These are phyloP conservation scores for Aspergillus campestris DNA, from an alignment of 495 filamentous ascomycete species.

Conservation along the genomic window DNA sequence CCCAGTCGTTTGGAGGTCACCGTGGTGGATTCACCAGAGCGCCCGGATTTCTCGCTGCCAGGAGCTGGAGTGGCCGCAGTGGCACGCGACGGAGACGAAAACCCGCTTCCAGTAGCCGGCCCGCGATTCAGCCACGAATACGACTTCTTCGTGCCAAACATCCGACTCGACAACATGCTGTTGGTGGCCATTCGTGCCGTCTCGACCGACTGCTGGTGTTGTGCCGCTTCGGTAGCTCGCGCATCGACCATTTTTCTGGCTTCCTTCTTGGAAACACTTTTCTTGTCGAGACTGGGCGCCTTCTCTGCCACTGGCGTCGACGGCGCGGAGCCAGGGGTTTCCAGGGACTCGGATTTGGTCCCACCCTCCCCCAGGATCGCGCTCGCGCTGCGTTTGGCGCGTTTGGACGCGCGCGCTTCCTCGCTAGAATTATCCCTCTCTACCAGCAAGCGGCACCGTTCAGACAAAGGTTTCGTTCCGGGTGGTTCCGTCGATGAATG, in stretches of 20 bases:
- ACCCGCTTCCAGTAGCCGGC: constrained; percentile 26
- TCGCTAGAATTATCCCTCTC: constrained; percentile 35
- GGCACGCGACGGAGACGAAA: constrained; percentile 32
- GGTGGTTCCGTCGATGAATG: constrained; percentile 15
- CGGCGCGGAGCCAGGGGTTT: constrained; percentile 33
- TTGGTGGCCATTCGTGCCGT: constrained; percentile 40
- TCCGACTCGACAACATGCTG: constrained; percentile 35
- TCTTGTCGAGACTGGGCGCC: constrained; percentile 43
- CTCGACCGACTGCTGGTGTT: constrained; percentile 43
- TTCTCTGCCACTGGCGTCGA: constrained; percentile 35
- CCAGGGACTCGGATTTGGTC: constrained; percentile 25
- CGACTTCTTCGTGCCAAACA: constrained; percentile 39
- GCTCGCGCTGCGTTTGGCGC: constrained; percentile 37
- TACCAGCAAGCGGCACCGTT: constrained; percentile 27
- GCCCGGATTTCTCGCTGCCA: constrained; percentile 24
- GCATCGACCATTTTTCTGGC: constrained; percentile 42
- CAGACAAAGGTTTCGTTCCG: constrained; percentile 19
- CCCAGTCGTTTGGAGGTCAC: constrained; percentile 30
- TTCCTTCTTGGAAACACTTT: constrained; percentile 48
- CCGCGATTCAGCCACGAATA: constrained; percentile 40
- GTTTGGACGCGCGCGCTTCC: constrained; percentile 43
- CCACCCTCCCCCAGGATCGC: constrained; percentile 32
- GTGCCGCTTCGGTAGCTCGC: constrained; percentile 41
- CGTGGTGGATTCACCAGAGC: constrained; percentile 20
- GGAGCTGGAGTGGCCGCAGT: constrained; percentile 26